Conservation (phyloP, 192 early-diverging fungal species). For the Helicostylum pulchrum region DNA sequence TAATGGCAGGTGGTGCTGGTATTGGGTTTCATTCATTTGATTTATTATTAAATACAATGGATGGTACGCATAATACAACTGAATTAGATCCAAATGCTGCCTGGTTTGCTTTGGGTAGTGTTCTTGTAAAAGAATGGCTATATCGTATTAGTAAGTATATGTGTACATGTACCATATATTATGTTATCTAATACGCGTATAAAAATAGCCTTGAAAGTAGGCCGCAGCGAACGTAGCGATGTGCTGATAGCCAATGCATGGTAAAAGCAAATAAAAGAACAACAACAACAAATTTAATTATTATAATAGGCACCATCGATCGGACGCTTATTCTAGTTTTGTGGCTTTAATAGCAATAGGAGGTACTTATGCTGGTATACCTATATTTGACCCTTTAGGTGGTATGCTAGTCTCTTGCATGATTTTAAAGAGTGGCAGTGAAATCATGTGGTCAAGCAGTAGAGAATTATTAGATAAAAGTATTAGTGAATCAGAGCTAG, state of each 20-base stretch:
- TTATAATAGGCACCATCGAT: slow-evolving; percentile 65
- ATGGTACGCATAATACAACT: slow-evolving; percentile 17
- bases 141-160: slow-evolving; percentile 55
- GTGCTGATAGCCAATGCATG: slow-evolving; percentile 83
- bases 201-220: slow-evolving; percentile 52
- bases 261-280: slow-evolving; percentile 12
- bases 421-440: slow-evolving; percentile 61
- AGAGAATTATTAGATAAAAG: slow-evolving; percentile 38
- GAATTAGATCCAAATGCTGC: slow-evolving; percentile 61
- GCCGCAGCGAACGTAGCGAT: slow-evolving; percentile 54
- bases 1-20: slow-evolving; percentile 64
- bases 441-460: slow-evolving; percentile 39
- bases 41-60: slow-evolving; percentile 39
- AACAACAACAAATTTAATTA: neutral
- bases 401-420: slow-evolving; percentile 71
- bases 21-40: slow-evolving; percentile 66
- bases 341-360: slow-evolving; percentile 72
- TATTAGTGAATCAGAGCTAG: slow-evolving; percentile 25
- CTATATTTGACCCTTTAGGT: slow-evolving; percentile 73
- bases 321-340: slow-evolving; percentile 67
- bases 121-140: slow-evolving; percentile 71
- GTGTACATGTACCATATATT: neutral
- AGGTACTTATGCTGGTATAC: slow-evolving; percentile 65
- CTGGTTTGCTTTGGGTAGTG: slow-evolving; percentile 63
- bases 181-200: neutral